Base-by-base conservation (phyloP, 495 filamentous ascomycete genomes). In the Aspergillus avenaceus region DNA sequence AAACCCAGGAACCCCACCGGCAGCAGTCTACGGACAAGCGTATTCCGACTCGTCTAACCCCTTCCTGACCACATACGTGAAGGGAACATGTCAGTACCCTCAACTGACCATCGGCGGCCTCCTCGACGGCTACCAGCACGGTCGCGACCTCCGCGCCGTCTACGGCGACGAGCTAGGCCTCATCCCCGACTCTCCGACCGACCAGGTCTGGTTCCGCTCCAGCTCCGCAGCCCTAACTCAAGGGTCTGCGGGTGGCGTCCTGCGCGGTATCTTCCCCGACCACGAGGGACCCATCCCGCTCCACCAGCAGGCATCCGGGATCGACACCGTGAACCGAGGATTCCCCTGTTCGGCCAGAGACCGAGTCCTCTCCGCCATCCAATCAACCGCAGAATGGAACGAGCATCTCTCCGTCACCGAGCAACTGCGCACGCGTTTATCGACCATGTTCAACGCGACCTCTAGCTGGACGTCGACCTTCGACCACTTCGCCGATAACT, bases 401-500 rank as follows among this genome's bases (percentile, higher is more conserved):
- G 66, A 63, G 26, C 71, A 74, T 47, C 36, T 73, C 1, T 28
- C 34, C 18, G 69, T 71, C 6, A 74, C 71, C 5, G 46, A 36
- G 11, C 28, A 46, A 8, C 54, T 74, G 7, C 69, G 71, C 27
- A 56, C 54, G 0, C 47, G 41, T 8, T 61, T 74, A 8, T 66
- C 63, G 1, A 56, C 57, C 4, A 71, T 70, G 66, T 60, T 74
- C 11, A 63, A 65, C 24, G 69, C 66, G 5, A 53, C 49, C 0
- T 59, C 56, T 42, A 59, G 56, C 11, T 74, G 71, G 71, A 62
- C 63, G 46, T 47, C 25, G 4, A 70, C 68, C 1, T 73, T 70
- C 44, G 71, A 74, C 47, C 71, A 74, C 46, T 74, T 73, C 52
- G 62, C 66, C 3, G 71, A 74, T 52, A 73, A 72, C 23, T 74